Conservation (phyloP, 116 monocot species). For the Phalaenopsis hybrid region DNA sequence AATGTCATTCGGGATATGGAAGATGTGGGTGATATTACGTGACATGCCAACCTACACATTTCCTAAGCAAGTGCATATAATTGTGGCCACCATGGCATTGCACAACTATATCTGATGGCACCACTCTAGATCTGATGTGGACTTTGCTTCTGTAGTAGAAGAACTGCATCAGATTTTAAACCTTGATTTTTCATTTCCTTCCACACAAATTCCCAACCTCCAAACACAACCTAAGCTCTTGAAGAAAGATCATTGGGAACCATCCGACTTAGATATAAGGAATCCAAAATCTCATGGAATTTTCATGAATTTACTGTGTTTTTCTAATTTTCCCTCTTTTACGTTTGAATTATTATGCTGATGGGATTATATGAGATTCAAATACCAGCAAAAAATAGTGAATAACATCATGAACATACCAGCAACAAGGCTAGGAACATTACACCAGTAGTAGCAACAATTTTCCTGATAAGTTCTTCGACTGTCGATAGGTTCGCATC, state of each 20-base stretch:
- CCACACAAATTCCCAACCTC: neutral
- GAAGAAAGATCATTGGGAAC: neutral
- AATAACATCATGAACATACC: conserved; percentile 29
- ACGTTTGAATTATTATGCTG: neutral
- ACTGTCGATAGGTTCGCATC: conserved; percentile 84
- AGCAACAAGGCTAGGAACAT: conserved; percentile 80
- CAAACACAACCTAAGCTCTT: neutral
- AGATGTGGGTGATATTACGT: too few species aligned
- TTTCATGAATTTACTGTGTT: neutral
- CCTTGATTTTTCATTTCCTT: neutral
- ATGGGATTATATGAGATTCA: neutral
- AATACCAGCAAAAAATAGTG: neutral
- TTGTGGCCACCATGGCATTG: too few species aligned
- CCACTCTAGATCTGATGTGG: too few species aligned
- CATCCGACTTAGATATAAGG: neutral
- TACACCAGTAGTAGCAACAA: conserved; percentile 87
- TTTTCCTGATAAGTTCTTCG: conserved; percentile 87
- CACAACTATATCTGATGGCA: too few species aligned
- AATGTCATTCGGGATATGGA: too few species aligned
- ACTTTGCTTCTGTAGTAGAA: too few species aligned
- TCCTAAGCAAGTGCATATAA: too few species aligned
- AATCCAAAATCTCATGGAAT: neutral
- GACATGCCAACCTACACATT: too few species aligned
- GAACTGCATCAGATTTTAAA: too few species aligned
- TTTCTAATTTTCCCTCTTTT: neutral